These are phyloP conservation scores for Trypanosoma platydactyli DNA, from an alignment of 208 protist species.

Conservation along the genomic window DNA sequence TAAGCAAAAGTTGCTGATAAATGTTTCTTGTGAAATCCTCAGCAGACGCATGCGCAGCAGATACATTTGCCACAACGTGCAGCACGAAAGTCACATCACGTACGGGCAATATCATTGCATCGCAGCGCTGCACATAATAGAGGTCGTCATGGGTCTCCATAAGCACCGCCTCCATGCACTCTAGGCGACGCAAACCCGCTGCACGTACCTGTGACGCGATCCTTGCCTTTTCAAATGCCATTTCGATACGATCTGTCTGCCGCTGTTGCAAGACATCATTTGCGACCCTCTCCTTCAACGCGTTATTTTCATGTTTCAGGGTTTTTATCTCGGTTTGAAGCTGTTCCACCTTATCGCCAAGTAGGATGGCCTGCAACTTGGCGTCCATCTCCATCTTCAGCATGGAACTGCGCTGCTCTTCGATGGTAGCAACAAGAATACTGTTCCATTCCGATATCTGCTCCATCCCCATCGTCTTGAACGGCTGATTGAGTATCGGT, in stretches of 20 bases:
- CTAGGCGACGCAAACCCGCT: slow-evolving; percentile 64
- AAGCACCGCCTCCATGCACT: slow-evolving; percentile 60
- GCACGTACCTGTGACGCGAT: slow-evolving; percentile 55
- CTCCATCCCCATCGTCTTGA: slow-evolving; percentile 32
- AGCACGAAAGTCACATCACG: slow-evolving; percentile 84
- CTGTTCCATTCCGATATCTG: slow-evolving; percentile 60
- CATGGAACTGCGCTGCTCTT: slow-evolving; percentile 54
- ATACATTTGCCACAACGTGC: slow-evolving; percentile 58
- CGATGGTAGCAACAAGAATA: slow-evolving; percentile 62
- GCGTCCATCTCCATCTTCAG: slow-evolving; percentile 54
- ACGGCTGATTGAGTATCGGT: slow-evolving; percentile 21
- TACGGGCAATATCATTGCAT: slow-evolving; percentile 58
- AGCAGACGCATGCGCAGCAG: slow-evolving; percentile 32
- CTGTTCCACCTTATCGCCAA: slow-evolving; percentile 45
- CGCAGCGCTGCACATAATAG: slow-evolving; percentile 74
- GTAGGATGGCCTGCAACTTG: slow-evolving; percentile 46
- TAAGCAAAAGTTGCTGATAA: slow-evolving; percentile 61
- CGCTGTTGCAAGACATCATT: slow-evolving; percentile 76
- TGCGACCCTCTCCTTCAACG: slow-evolving; percentile 65
- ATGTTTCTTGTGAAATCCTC: slow-evolving; percentile 76
- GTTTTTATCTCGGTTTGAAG: slow-evolving; percentile 34
- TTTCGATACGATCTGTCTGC: slow-evolving; percentile 68
- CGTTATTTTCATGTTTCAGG: slow-evolving; percentile 59
- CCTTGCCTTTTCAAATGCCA: slow-evolving; percentile 57
- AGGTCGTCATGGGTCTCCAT: slow-evolving; percentile 88